Evolutionary conservation across 2,329 filamentous ascomycete genomes (phyloP), one percentile per base, ranked within the genome.

Genomic region (Hymenoscyphus scutula): DNA sequence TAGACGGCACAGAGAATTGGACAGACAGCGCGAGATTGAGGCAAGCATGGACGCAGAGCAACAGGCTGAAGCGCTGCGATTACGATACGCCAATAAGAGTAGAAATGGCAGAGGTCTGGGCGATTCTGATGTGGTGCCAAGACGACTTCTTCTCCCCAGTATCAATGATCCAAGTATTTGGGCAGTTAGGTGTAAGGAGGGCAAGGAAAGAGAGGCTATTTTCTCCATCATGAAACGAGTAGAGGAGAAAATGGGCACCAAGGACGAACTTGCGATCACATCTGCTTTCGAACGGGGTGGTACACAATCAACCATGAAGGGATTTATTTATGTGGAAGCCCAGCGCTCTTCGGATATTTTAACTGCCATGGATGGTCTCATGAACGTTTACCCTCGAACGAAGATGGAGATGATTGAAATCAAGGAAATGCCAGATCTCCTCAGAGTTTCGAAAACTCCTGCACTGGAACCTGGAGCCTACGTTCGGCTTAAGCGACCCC

Each of bases 91-190:
- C 68, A 87, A 92, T 67, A 88, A 89, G 66, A 86, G 92, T 68
- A 86, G 89, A 67, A 86, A 89, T 45, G 84, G 84, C 30, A 84
- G 86, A 51, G 83, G 84, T 72, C 76, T 84, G 64, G 84, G 84
- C 58, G 90, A 94, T 71, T 86, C 89, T 25, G 86, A 89, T 2
- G 85, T 94, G 56, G 88, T 96, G 2, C 92, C 93, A 23, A 93
- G 94, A 76, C 86, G 91, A 65, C 79, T 98, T 51, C 83, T 98
- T 13, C 86, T 98, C 53, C 95, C 95, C 4, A 95, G 91, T 71
- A 93, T 97, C 57, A 90, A 97, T 66, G 95, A 99, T 75, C 95
- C 95, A 1, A 92, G 91, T 71, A 98, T 99, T 74, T 99, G 92
- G 91, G 92, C 90, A 65, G 89, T 97, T 66, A 88, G 90, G 71